phyloP scores from a whole-genome alignment of 2,329 filamentous ascomycete species.

The Fusarium pseudoanthophilum region DNA sequence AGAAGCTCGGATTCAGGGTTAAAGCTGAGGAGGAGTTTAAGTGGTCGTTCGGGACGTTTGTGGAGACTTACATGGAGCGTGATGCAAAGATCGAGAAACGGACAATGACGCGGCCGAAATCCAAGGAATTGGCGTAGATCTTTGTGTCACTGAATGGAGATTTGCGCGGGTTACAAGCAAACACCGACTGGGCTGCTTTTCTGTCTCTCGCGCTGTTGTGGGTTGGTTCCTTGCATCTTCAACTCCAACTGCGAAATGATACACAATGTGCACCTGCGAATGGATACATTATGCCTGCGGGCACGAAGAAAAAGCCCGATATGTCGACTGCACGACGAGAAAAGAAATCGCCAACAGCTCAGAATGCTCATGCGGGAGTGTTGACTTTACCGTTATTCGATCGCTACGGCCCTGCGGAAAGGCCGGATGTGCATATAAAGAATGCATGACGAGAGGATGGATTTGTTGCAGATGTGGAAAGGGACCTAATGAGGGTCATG shows the following conservation, averaged over 20 bases:
- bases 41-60: conserved; percentile 47
- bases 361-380: conserved; percentile 26
- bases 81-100: conserved; percentile 27
- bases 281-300: conserved; percentile 28
- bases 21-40: conserved; percentile 50
- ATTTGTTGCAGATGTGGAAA: conserved; percentile 34
- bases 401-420: conserved; percentile 9
- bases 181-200: neutral
- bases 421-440: conserved; percentile 21
- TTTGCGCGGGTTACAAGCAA: neutral
- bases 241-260: conserved; percentile 15
- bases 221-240: neutral
- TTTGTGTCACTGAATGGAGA: conserved; percentile 25
- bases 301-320: conserved; percentile 35
- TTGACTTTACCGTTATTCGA: conserved; percentile 25
- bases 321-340: conserved; percentile 32
- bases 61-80: conserved; percentile 52
- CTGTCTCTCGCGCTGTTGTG: neutral
- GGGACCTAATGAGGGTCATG: conserved; percentile 28
- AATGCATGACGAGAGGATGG: conserved; percentile 34
- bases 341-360: conserved; percentile 27
- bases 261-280: conserved; percentile 38
- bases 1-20: conserved; percentile 58
- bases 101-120: conserved; percentile 16
- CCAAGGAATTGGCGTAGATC: conserved; percentile 13